Base-by-base conservation (phyloP, 768 basidiomycete genomes). In the Mycena leptocephala region DNA sequence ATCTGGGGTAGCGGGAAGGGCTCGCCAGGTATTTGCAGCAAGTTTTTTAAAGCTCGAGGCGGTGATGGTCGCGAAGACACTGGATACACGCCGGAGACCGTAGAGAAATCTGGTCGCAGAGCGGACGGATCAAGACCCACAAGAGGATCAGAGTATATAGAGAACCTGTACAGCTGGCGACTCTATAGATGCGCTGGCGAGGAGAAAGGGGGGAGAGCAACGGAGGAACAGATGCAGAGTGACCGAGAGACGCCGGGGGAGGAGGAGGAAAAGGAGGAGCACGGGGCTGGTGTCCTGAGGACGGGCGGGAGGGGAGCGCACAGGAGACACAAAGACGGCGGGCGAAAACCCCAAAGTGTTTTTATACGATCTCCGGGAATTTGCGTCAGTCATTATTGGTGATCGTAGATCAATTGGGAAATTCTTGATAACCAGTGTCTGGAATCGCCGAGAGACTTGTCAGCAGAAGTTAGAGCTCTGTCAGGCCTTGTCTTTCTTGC, bases 351-450 rank as follows among this genome's bases (percentile, higher is more conserved):
- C 56, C 37, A 24, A 66, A 43, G 28, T 30, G 26, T 26, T 35
- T 66, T 68, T 68, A 68, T 74, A 74, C 48, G 68, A 51, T 74
- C 58, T 74, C 72, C 72, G n/a, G n/a, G n/a, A 63, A n/a, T 43
- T 73, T 66, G 22, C 48, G 72, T 73, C 63, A 73, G 72, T 53
- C 53, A 24, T 24, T 13, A 24, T 74, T 68, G 24, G 58, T 74
- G 65, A 74, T 66, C 65, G 33, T 30, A 53, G 33, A 58, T 67
- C 65, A 56, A 55, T 62, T 41, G 55, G 46, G 65, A 16, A 74
- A 74, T 72, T 30, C 33, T 11, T 6, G 58, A 35, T 58, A 70
- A 18, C 28, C 33, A 24, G 30, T 2, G n/a, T 35, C 43, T 18
- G 9, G 41, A 20, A 20, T 22, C 63, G 5, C 18, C 30, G 43